These are phyloP conservation scores for Hanseniaspora hatyaiensis DNA, from an alignment of 805 yeast species.

Conservation along the genomic window DNA sequence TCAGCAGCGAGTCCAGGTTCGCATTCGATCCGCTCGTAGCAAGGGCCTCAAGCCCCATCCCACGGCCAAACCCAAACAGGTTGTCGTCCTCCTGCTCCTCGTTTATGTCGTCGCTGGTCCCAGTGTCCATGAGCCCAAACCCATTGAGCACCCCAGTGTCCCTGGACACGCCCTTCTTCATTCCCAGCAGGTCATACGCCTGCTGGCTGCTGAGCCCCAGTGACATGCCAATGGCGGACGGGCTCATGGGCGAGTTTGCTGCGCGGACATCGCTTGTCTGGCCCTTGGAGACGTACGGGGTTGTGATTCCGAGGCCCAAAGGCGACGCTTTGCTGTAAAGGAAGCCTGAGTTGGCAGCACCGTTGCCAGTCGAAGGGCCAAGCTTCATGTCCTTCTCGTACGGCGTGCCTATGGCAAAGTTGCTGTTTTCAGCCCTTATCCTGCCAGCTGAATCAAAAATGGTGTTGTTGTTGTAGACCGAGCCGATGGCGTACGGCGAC, in stretches of 20 bases:
- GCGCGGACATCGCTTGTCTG: slow-evolving; percentile 13
- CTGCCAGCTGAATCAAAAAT: slow-evolving; percentile 12
- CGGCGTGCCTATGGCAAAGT: slow-evolving; percentile 11
- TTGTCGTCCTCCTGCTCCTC: slow-evolving; percentile 10
- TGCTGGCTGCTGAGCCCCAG: too few species aligned
- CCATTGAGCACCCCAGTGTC: neutral
- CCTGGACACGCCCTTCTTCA: too few species aligned
- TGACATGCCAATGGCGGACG: neutral
- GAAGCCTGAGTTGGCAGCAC: neutral
- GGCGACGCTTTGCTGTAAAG: slow-evolving; percentile 2
- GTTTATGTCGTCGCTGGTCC: neutral
- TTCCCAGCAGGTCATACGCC: too few species aligned
- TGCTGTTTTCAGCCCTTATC: neutral
- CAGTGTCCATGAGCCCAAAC: neutral
- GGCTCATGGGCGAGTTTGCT: slow-evolving; percentile 3
- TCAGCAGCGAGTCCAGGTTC: slow-evolving; percentile 8
- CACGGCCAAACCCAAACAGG: slow-evolving; percentile 9
- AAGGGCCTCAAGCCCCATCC: slow-evolving; percentile 14
- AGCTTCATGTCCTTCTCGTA: slow-evolving; percentile 1
- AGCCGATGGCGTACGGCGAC: slow-evolving; percentile 14
- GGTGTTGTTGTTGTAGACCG: slow-evolving; percentile 14
- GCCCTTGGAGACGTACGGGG: slow-evolving; percentile 2
- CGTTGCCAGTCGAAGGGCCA: neutral
- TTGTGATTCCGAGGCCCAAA: neutral
- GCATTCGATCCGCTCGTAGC: slow-evolving; percentile 11